Conservation (phyloP, 2,329 filamentous ascomycete species). For the Phaeosphaeriaceae sp. region DNA sequence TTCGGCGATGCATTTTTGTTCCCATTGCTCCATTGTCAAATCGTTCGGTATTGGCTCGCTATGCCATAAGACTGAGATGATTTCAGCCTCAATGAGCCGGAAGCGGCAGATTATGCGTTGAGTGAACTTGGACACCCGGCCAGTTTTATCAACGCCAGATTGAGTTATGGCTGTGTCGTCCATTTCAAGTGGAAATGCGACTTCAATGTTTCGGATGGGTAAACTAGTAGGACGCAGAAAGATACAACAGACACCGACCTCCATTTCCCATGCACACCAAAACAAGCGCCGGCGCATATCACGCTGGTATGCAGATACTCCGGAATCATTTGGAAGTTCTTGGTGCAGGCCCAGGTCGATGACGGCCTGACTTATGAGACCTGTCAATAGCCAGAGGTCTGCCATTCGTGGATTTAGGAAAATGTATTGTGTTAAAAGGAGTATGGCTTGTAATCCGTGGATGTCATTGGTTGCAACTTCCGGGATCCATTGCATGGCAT, state of each 20-base stretch:
- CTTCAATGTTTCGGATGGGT: constrained; percentile 38
- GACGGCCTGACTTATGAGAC: constrained; percentile 45
- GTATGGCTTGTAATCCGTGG: constrained; percentile 41
- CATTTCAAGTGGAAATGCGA: constrained; percentile 41
- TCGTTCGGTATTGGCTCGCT: constrained; percentile 36
- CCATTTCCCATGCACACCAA: constrained; percentile 49
- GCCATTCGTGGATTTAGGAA: constrained; percentile 47
- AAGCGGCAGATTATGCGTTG: constrained; percentile 44
- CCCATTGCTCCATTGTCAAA: constrained; percentile 37
- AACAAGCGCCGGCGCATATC: constrained; percentile 48
- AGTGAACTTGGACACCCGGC: constrained; percentile 44
- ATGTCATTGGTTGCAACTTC: constrained; percentile 46
- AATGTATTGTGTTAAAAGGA: constrained; percentile 45
- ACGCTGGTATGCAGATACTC: constrained; percentile 37
- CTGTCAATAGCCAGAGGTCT: constrained; percentile 46
- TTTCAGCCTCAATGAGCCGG: constrained; percentile 43
- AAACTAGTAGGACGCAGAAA: constrained; percentile 41
- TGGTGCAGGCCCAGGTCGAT: constrained; percentile 47
- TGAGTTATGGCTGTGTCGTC: constrained; percentile 43
- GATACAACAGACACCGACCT: constrained; percentile 44
- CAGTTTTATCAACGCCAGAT: constrained; percentile 31
- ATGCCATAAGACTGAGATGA: constrained; percentile 42
- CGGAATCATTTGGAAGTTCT: constrained; percentile 39
- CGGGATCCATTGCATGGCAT: constrained; percentile 46
- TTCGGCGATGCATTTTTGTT: constrained; percentile 29